Base-by-base conservation (phyloP, 2,329 filamentous ascomycete species). In the Monilinia aucupariae region DNA sequence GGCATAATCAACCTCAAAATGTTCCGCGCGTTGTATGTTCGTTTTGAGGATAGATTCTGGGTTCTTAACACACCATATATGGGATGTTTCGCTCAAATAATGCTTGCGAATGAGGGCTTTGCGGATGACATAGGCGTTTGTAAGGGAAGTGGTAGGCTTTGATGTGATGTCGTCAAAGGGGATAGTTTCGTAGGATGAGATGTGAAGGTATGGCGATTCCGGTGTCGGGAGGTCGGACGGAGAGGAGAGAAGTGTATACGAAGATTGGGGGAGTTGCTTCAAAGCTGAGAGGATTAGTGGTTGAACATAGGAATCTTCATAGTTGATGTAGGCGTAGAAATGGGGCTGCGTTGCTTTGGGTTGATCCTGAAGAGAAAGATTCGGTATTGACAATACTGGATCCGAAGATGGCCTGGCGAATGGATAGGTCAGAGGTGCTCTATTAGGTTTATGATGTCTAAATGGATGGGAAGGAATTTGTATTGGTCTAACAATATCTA, bases 51-150 rank as follows among this genome's bases (percentile, higher is more conserved):
- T 75, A 12, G 87, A 91, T 0, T 81, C 76, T 0, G 93, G 91
- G 70, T 94, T 82, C 75, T 99, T 99, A 47, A 87, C 85, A 6
- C 90, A 79, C 91, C 92, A 97, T 73, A 90, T 88, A 53, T 89
- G 83, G 27, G 96, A 84, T 0, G 92, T 97, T 25, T 87, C 85
- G 4, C 89, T 88, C 3, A 99, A 82, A 74, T 94, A 97, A 75
- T 99, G 94, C 76, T 99, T 99, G 64, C 94, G 85, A 70, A 97
- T 97, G 25, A 99, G 81, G 0, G 94, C 94, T 79, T 97, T 97
- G 71, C 94, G 89, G 74, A 97, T 96, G 73, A 97, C 84, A 76
- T 97, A 97, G 72, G 91, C 90, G 76, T 97, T 97, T 69, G 90
- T 81, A 1, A 96, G 79, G 13, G 82, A 85, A 0, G 84, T 85